A percentile compares a stretch with the other conserved stretches of the same genome.
These are phyloP conservation scores for Digitaria exilis DNA, from an alignment of 202 grass and related monocot species.

Conservation along the genomic window DNA sequence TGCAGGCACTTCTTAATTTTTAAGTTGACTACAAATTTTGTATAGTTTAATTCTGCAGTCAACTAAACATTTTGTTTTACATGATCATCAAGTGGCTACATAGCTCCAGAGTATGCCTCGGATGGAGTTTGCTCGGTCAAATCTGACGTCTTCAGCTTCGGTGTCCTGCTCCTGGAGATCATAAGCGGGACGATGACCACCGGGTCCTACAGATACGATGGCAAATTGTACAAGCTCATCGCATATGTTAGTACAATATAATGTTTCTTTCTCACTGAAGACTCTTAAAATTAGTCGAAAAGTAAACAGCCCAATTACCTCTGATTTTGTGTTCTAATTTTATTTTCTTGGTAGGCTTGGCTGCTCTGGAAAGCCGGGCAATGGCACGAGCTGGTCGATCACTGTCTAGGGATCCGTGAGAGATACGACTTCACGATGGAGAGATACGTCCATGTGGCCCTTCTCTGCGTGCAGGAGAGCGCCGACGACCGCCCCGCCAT, in stretches of 20 bases:
- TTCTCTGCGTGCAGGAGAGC: slow-evolving; percentile 51
- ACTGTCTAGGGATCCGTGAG: background rate
- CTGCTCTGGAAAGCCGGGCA: slow-evolving; percentile 40
- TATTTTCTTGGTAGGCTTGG: slow-evolving; percentile 23
- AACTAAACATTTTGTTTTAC: background rate
- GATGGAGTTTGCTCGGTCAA: slow-evolving; percentile 50
- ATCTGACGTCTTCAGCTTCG: slow-evolving; percentile 56
- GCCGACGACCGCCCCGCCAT: slow-evolving; percentile 51
- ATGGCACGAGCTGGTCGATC: slow-evolving; percentile 33
- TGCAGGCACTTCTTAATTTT: background rate
- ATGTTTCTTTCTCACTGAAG: too few relatives aligned
- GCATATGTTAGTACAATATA: slow-evolving; percentile 39
- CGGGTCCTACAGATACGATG: slow-evolving; percentile 37
- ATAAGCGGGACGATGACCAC: slow-evolving; percentile 50
- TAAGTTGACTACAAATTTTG: background rate
- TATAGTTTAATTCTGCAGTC: background rate
- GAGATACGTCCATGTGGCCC: slow-evolving; percentile 42
- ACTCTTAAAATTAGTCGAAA: background rate
- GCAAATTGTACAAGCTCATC: slow-evolving; percentile 39
- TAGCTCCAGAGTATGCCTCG: slow-evolving; percentile 54
- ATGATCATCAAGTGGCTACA: slow-evolving; percentile 38
- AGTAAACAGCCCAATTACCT: background rate
- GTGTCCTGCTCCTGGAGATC: slow-evolving; percentile 51
- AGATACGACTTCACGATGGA: slow-evolving; percentile 1
- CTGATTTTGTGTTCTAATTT: background rate